A percentile compares a stretch with the other conserved stretches of the same genome.
phyloP scores from a whole-genome alignment of 805 yeast species.

The Jamesozyma piceae region DNA sequence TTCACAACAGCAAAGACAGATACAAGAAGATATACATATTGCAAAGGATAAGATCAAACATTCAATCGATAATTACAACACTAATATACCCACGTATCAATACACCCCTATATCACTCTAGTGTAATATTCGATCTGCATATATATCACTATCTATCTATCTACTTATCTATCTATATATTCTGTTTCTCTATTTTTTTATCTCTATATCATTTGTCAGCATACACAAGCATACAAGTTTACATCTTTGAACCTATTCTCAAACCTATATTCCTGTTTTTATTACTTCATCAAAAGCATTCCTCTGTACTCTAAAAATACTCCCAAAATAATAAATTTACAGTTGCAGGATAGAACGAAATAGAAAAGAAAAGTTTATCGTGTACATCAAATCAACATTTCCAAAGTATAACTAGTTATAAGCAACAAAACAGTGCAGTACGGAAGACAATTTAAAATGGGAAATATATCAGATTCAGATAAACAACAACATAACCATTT shows the following conservation, averaged over 20 bases:
- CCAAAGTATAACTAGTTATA: no score
- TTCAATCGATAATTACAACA: neutral
- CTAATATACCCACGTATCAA: no score
- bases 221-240: neutral
- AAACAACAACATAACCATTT: no score
- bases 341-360: no score
- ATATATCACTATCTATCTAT: neutral
- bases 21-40: neutral
- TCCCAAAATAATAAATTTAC: no score
- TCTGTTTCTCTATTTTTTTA: neutral
- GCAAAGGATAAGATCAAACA: neutral
- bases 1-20: neutral
- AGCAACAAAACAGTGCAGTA: no score
- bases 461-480: no score
- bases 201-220: neutral
- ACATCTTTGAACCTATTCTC: neutral
- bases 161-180: neutral
- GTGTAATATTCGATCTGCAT: neutral
- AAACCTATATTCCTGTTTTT: neutral
- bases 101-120: neutral
- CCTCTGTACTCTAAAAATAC: neutral
- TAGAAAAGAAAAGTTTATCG: no score
- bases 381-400: neutral
- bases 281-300: neutral
- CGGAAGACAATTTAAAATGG: no score